Conservation (phyloP, 768 basidiomycete genomes). For the Russula ochroleuca region DNA sequence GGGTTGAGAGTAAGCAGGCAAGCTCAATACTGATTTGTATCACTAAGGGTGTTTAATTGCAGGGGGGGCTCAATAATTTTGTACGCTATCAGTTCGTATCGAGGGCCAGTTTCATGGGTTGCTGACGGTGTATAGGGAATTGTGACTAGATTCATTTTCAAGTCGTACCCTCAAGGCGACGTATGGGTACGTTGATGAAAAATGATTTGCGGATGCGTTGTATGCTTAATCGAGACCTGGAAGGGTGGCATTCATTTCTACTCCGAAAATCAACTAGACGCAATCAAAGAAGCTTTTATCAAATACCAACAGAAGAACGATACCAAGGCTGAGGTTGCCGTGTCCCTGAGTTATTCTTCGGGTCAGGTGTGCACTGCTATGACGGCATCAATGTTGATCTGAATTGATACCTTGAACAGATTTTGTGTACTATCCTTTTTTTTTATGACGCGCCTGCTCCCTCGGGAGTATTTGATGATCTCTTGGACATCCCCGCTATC, state of each 20-base stretch:
- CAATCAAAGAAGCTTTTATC: background rate
- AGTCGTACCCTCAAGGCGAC: slow-evolving; percentile 29
- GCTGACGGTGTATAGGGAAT: slow-evolving; percentile 7
- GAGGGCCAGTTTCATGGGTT: background rate
- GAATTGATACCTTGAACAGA: background rate
- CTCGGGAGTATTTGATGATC: slow-evolving; percentile 24
- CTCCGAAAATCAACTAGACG: background rate
- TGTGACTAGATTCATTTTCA: slow-evolving; percentile 24
- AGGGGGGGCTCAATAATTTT: slow-evolving; percentile 25
- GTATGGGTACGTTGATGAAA: slow-evolving; percentile 25
- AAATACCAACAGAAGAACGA: slow-evolving; percentile 7
- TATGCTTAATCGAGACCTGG: background rate
- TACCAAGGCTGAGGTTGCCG: background rate
- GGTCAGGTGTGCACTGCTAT: background rate
- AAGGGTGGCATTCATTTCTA: background rate
- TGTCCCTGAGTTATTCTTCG: background rate
- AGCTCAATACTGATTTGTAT: background rate
- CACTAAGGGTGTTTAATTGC: background rate
- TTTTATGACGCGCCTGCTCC: slow-evolving; percentile 28
- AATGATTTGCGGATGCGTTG: background rate
- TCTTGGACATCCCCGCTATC: slow-evolving; percentile 19
- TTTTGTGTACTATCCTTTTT: background rate
- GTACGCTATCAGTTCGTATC: background rate
- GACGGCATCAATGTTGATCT: too few relatives aligned
- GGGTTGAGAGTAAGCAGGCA: slow-evolving; percentile 5